These are phyloP conservation scores for Ceratocystis eucalypticola DNA, from an alignment of 2,329 filamentous ascomycete species.

Conservation along the genomic window DNA sequence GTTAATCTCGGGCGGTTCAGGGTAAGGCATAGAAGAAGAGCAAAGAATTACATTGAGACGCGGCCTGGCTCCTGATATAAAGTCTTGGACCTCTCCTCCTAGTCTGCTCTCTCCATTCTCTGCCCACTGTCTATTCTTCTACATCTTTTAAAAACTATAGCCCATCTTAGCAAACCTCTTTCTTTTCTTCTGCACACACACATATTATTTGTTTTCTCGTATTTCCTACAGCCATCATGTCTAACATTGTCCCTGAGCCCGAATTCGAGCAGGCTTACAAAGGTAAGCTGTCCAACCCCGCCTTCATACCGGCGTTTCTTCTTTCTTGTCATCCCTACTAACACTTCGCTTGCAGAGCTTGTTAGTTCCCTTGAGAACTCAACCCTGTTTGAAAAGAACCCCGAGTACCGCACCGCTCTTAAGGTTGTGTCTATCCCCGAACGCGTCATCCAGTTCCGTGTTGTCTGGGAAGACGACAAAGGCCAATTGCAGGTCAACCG, in stretches of 20 bases:
- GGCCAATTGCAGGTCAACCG: conserved; percentile 82
- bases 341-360: conserved; percentile 50
- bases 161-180: neutral
- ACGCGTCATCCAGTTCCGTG: conserved; percentile 92
- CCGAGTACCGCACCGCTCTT: conserved; percentile 86
- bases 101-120: neutral
- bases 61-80: conserved; percentile 11
- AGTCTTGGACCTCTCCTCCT: neutral
- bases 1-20: neutral
- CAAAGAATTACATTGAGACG: neutral
- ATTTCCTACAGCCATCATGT: conserved; percentile 41
- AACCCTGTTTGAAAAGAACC: conserved; percentile 82
- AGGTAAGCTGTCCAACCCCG: conserved; percentile 39
- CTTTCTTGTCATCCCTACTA: neutral
- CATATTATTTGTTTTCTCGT: neutral
- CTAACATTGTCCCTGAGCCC: conserved; percentile 74
- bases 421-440: conserved; percentile 81
- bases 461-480: conserved; percentile 93
- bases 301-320: neutral
- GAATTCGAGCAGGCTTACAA: conserved; percentile 99
- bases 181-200: neutral
- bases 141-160: neutral
- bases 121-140: neutral
- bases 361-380: conserved; percentile 88
- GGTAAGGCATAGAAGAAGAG: too few relatives aligned